Base-by-base conservation (phyloP, 176 grass and related monocot species). In the Juncus effusus region DNA sequence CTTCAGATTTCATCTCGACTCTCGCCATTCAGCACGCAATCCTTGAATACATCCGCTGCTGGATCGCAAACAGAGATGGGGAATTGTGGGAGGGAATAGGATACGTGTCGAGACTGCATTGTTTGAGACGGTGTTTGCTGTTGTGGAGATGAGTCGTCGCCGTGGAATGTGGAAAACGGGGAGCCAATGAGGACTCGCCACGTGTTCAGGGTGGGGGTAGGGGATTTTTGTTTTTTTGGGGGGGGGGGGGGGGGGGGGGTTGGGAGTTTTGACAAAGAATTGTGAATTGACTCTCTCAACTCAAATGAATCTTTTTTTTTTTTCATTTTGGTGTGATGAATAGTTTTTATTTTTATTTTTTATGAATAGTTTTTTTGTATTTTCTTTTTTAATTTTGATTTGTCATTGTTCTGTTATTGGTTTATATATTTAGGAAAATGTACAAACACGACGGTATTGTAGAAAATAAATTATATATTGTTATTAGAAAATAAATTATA, bases 21-120 rank as follows among this genome's bases (percentile, higher is more conserved):
- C 56, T 10, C 9, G 13, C 28, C 19, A 61, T 77, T 62, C 16
- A 11, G 36, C 63, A 77, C 64, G 75, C 28, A 57, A 77, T 63
- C 67, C 1, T 6, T n/a, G 0, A 2, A 3, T 4, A 7, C 1
- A 51, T 58, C n/a, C 51, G 12, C 39, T 57, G 68, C 65, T 3
- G 0, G 3, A 10, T n/a, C 7, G 40, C 13, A 19, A 59, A 38
- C 63, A 58, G 13, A 1, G 47, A 67, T 38, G 54, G 13, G 16
- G 3, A 19, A 2, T 10, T 7, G 1, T 6, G 16, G 0, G 11
- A 2, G 2, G 0, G 57, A 13, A 12, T 1, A 5, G 6, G 12
- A 54, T 40, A 77, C 75, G 75, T 77, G 40, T 6, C 51, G 3
- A 0, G 2, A 3, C 19, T 4, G 14, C 55, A 69, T 77, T 77